phyloP scores from a whole-genome alignment of 2,329 filamentous ascomycete genomes.

The Diaporthe velutina region DNA sequence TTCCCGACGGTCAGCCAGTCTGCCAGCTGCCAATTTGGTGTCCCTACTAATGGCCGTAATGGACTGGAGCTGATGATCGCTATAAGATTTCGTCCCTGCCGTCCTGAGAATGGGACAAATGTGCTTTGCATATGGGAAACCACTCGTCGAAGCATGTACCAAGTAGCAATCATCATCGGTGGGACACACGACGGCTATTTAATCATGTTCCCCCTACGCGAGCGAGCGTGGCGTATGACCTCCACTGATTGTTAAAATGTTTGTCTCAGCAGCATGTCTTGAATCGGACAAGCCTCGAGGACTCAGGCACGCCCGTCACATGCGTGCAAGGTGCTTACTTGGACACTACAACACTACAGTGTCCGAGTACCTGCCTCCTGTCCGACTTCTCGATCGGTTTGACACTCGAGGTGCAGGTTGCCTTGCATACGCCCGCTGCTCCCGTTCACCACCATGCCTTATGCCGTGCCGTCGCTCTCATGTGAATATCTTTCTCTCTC shows the following conservation, averaged over 20 bases:
- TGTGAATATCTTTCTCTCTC: background rate
- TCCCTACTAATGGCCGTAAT: background rate
- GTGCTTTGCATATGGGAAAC: background rate
- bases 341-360: background rate
- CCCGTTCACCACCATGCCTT: background rate
- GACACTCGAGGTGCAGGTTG: background rate
- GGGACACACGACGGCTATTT: background rate
- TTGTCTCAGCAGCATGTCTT: conserved; percentile 19
- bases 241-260: conserved; percentile 4
- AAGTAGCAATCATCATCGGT: background rate
- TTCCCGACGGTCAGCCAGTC: too few species aligned
- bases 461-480: background rate
- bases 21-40: background rate
- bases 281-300: conserved; percentile 1
- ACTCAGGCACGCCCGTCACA: conserved; percentile 11
- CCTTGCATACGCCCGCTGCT: background rate
- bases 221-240: background rate
- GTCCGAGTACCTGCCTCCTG: background rate
- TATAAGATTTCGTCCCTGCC: background rate
- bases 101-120: background rate
- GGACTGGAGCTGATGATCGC: conserved; percentile 18
- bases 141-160: background rate
- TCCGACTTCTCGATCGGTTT: background rate
- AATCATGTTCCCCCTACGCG: background rate
- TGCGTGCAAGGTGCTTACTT: background rate